phyloP scores from a whole-genome alignment of 2,329 filamentous ascomycete species.

The Aspergillus vadensis region DNA sequence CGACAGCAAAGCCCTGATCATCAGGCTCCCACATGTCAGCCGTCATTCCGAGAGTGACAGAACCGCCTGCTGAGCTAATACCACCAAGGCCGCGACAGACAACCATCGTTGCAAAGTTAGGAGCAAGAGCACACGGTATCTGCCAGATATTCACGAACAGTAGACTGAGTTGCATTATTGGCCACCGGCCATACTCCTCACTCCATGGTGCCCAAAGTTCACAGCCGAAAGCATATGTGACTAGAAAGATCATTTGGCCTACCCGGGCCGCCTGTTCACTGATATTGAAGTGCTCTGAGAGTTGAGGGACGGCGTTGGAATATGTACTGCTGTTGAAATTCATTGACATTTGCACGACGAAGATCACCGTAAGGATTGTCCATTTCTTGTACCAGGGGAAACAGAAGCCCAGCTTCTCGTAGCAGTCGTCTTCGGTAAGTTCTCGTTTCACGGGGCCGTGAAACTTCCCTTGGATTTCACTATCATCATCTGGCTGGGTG shows the following conservation, averaged over 20 bases:
- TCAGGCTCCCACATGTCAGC: constrained; percentile 73
- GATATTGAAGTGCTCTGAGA: constrained; percentile 67
- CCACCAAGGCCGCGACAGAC: constrained; percentile 69
- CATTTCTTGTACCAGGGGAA: constrained; percentile 66
- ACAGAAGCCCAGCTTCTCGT: constrained; percentile 62
- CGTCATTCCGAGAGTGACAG: constrained; percentile 73
- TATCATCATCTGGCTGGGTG: constrained; percentile 17
- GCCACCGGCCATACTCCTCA: constrained; percentile 79
- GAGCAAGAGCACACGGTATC: constrained; percentile 69
- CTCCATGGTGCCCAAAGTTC: constrained; percentile 87
- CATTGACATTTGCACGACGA: constrained; percentile 74
- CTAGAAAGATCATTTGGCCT: constrained; percentile 75
- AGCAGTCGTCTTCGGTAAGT: constrained; percentile 59
- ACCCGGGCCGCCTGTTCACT: constrained; percentile 68
- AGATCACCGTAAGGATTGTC: constrained; percentile 70
- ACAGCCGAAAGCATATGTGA: constrained; percentile 81
- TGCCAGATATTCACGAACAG: constrained; percentile 78
- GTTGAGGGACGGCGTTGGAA: constrained; percentile 68
- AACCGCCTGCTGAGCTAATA: constrained; percentile 70
- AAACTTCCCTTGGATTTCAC: constrained; percentile 14
- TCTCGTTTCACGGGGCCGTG: constrained; percentile 36
- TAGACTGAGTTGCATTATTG: constrained; percentile 71
- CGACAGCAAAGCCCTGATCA: constrained; percentile 72
- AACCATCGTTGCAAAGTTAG: constrained; percentile 70
- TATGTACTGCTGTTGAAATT: constrained; percentile 77